These are phyloP conservation scores for Chenopodium quinoa DNA, from an alignment of 148 eudicot species.

Conservation along the genomic window DNA sequence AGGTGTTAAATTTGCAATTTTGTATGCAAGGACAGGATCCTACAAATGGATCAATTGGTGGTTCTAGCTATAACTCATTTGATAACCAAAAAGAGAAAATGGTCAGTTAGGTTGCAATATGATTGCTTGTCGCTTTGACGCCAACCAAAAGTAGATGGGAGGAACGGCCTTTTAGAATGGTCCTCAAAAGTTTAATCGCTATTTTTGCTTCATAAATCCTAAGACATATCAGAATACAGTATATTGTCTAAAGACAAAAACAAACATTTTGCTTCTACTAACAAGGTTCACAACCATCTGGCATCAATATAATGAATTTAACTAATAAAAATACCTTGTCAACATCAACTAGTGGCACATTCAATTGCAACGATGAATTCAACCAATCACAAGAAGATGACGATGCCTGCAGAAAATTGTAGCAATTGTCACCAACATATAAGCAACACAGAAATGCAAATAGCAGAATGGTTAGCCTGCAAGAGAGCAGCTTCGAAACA, in stretches of 20 bases:
- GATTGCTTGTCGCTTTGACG: not conserved
- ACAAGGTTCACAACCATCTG: not conserved
- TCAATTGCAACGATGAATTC: constrained; percentile 61
- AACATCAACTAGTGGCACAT: constrained; percentile 89
- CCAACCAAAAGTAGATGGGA: not conserved
- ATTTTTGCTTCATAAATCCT: not conserved
- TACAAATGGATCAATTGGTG: not conserved
- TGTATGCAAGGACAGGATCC: not conserved
- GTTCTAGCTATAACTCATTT: not conserved
- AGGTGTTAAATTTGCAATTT: too few species aligned
- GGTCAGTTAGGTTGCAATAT: not conserved
- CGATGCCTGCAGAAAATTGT: constrained; percentile 40
- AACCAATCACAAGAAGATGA: constrained; percentile 51
- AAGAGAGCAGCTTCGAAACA: not conserved
- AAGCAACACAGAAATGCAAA: not conserved
- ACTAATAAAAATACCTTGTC: constrained; percentile 66
- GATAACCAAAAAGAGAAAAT: not conserved
- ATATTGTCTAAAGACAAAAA: not conserved
- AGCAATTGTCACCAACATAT: constrained; percentile 5
- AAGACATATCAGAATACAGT: not conserved
- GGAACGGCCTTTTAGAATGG: not conserved
- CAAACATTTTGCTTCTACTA: not conserved
- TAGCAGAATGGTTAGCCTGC: not conserved
- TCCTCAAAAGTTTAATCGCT: not conserved
- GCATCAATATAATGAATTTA: not conserved